Evolutionary conservation across 2,329 filamentous ascomycete species (phyloP).

Genomic region (Fusarium armeniacum): DNA sequence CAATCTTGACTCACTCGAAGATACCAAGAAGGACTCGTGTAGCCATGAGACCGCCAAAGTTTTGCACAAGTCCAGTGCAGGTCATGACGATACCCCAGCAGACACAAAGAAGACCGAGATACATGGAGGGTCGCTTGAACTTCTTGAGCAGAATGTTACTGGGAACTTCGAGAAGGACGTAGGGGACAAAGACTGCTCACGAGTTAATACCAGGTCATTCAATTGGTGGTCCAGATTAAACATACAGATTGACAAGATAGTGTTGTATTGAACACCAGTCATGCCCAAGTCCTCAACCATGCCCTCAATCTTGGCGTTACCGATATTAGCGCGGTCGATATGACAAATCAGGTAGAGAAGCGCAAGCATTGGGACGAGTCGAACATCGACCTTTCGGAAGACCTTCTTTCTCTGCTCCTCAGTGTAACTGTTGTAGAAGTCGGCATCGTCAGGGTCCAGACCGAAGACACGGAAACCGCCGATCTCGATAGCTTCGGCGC

Average conservation of each 20-base stretch:
- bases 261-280: constrained; percentile 71
- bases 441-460: constrained; percentile 42
- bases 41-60: constrained; percentile 71
- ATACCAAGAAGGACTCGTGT: constrained; percentile 76
- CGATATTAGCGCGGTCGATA: constrained; percentile 67
- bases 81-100: constrained; percentile 75
- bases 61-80: constrained; percentile 71
- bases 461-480: constrained; percentile 44
- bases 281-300: constrained; percentile 60
- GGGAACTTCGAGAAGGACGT: constrained; percentile 46
- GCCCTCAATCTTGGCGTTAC: constrained; percentile 65
- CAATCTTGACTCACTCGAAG: constrained; percentile 61
- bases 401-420: constrained; percentile 45
- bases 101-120: constrained; percentile 50
- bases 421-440: constrained; percentile 43
- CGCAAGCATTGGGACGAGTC: constrained; percentile 65
- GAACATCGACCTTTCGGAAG: constrained; percentile 54
- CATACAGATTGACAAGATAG: constrained; percentile 70
- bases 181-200: constrained; percentile 41
- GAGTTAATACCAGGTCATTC: rapidly evolving
- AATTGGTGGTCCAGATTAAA: constrained; percentile 58
- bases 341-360: constrained; percentile 69
- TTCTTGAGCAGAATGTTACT: constrained; percentile 50
- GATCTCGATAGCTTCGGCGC: constrained; percentile 40
- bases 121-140: constrained; percentile 45